phyloP scores from a whole-genome alignment of 495 filamentous ascomycete species.

The Xylaria venustula region DNA sequence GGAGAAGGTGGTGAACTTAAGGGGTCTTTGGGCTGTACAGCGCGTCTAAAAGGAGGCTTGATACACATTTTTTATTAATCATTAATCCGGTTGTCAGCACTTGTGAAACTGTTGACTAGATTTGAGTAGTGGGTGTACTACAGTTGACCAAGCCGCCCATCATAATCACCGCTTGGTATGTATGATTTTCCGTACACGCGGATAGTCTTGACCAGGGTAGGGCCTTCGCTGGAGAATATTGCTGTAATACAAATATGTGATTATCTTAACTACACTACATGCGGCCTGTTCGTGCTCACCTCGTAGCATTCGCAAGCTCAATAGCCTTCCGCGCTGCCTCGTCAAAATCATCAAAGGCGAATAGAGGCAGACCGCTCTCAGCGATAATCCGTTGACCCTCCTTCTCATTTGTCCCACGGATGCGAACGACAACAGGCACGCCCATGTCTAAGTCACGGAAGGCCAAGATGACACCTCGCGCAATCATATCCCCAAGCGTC shows the following conservation, averaged over 20 bases:
- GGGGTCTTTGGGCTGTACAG: conserved; percentile 24
- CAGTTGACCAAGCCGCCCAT: too few relatives aligned
- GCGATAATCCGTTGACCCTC: conserved; percentile 74
- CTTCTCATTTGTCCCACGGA: conserved; percentile 81
- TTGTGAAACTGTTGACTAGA: too few relatives aligned
- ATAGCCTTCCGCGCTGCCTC: conserved; percentile 75
- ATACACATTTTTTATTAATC: not conserved
- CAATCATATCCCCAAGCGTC: conserved; percentile 87
- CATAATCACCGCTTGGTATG: too few relatives aligned
- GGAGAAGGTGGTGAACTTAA: conserved; percentile 12
- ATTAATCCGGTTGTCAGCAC: not conserved
- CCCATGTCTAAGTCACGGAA: conserved; percentile 68
- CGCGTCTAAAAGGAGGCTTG: conserved; percentile 19
- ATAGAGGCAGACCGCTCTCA: conserved; percentile 68
- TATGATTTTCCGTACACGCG: too few relatives aligned
- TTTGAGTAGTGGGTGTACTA: too few relatives aligned
- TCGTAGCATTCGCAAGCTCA: conserved; percentile 50
- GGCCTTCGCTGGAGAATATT: too few relatives aligned
- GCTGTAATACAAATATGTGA: too few relatives aligned
- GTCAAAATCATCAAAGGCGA: conserved; percentile 81
- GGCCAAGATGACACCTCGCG: conserved; percentile 73
- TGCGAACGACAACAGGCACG: conserved; percentile 78
- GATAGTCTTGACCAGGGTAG: too few relatives aligned
- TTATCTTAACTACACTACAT: too few relatives aligned
- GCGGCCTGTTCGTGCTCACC: not conserved